These are phyloP conservation scores for Microcyclosporella mali DNA, from an alignment of 2,329 filamentous ascomycete species.

Conservation along the genomic window DNA sequence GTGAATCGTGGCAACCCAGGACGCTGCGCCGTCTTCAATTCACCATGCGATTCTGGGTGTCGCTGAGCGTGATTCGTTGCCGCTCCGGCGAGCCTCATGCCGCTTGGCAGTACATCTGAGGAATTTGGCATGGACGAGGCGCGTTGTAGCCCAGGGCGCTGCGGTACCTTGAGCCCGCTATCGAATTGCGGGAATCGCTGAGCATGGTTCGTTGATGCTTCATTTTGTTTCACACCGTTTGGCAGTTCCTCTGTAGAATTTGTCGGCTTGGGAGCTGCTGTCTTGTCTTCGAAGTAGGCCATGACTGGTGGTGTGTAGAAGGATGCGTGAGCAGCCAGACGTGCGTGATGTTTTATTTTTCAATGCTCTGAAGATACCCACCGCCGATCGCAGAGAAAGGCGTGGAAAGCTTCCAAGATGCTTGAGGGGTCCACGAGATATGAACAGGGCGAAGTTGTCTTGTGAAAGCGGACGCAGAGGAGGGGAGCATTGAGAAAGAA, in stretches of 20 bases:
- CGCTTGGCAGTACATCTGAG: background rate
- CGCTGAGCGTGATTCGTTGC: constrained; percentile 9
- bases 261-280: too few species aligned
- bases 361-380: too few species aligned
- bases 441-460: background rate
- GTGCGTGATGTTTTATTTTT: too few species aligned
- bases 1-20: constrained; percentile 29
- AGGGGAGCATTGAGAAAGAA: background rate
- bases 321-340: too few species aligned
- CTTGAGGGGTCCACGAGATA: too few species aligned
- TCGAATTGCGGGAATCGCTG: background rate
- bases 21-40: constrained; percentile 10
- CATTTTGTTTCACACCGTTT: background rate
- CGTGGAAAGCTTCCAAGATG: too few species aligned
- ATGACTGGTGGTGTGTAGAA: too few species aligned
- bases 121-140: too few species aligned
- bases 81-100: constrained; percentile 11
- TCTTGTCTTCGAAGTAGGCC: too few species aligned
- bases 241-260: background rate
- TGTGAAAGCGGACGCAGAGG: background rate
- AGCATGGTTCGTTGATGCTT: background rate
- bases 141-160: background rate
- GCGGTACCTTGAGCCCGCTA: background rate
- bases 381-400: background rate
- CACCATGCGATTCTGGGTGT: constrained; percentile 2